phyloP scores from a whole-genome alignment of 306 rosid genomes.

The Clitoria ternatea region DNA sequence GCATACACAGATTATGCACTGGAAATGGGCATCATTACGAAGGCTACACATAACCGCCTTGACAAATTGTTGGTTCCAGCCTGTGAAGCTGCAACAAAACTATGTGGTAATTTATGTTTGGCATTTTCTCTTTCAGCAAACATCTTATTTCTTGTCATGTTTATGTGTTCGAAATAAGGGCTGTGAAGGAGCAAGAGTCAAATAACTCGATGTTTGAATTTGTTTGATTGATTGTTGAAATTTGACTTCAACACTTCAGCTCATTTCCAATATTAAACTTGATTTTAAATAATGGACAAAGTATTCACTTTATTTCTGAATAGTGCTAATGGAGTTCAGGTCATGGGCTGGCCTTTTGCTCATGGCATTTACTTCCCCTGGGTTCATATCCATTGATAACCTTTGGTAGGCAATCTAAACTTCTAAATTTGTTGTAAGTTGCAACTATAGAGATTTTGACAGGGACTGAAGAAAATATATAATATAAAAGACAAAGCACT shows the following conservation, averaged over 20 bases:
- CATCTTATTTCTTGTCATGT: background rate
- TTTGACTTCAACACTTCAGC: background rate
- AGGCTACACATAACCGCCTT: slow-evolving; percentile 48
- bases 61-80: slow-evolving; percentile 53
- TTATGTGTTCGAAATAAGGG: background rate
- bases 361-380: background rate
- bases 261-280: background rate
- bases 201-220: background rate
- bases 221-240: background rate
- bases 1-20: slow-evolving; percentile 90
- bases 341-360: background rate
- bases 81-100: slow-evolving; percentile 73
- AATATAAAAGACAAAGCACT: too few species aligned
- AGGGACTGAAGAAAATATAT: too few species aligned
- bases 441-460: background rate
- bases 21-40: slow-evolving; percentile 64
- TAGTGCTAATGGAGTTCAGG: background rate
- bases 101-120: slow-evolving; percentile 55
- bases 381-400: background rate
- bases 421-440: background rate
- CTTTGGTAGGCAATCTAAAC: background rate
- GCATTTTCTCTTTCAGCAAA: background rate
- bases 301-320: background rate
- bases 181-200: background rate
- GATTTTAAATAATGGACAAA: background rate